Evolutionary conservation across 768 basidiomycete species (phyloP).

Genomic region (Collybiopsis luxurians): DNA sequence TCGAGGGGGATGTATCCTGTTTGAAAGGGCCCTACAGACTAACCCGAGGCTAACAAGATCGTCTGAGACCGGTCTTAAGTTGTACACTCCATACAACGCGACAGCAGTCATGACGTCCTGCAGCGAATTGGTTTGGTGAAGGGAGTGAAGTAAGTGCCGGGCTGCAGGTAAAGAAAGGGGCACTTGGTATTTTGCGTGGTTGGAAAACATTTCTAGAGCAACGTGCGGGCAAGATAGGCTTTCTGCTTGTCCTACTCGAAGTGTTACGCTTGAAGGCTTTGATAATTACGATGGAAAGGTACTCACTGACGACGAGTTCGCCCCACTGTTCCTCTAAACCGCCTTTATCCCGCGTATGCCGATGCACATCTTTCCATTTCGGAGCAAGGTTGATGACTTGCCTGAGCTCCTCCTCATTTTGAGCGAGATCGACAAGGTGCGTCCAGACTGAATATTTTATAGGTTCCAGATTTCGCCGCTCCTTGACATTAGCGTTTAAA

Average conservation of each 20-base stretch:
- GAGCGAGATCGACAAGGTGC: slow-evolving; percentile 37
- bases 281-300: not conserved
- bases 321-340: slow-evolving; percentile 25
- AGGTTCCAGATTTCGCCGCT: slow-evolving; percentile 8
- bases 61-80: slow-evolving; percentile 35
- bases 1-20: slow-evolving; percentile 13
- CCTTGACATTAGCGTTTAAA: not conserved
- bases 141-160: slow-evolving; percentile 37
- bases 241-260: slow-evolving; percentile 37
- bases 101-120: slow-evolving; percentile 33
- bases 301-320: slow-evolving; percentile 38
- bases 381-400: slow-evolving; percentile 30
- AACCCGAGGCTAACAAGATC: slow-evolving; percentile 41
- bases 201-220: slow-evolving; percentile 39
- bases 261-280: not conserved
- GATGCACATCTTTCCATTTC: slow-evolving; percentile 33
- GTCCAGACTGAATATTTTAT: slow-evolving; percentile 34
- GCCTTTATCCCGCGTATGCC: slow-evolving; percentile 9
- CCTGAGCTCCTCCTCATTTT: slow-evolving; percentile 33
- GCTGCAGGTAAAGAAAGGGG: slow-evolving; percentile 36
- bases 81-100: slow-evolving; percentile 39
- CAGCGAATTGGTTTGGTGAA: slow-evolving; percentile 31
- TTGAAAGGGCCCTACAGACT: slow-evolving; percentile 38
- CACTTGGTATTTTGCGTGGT: slow-evolving; percentile 45
- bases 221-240: slow-evolving; percentile 39